Base-by-base conservation (phyloP, 805 yeast genomes). In the Diddensiella santjacobensis region DNA sequence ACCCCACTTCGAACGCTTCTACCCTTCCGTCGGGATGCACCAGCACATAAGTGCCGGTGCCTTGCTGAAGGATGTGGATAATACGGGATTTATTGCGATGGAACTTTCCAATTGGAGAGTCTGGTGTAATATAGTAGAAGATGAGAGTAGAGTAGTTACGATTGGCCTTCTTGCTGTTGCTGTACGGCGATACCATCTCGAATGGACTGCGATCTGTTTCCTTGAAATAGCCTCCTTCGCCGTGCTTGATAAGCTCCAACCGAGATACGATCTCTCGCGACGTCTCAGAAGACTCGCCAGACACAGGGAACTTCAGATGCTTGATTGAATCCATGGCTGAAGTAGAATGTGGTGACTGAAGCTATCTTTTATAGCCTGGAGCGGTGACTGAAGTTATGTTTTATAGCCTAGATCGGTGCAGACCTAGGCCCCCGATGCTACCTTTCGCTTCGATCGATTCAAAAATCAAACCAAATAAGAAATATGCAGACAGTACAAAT, bases 191-290 rank as follows among this genome's bases (percentile, higher is more conserved):
- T 13, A 63, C 66, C 71, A 75, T 67, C 2, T 52, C 43, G 42
- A 69, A 71, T 2, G 75, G 74, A 5, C 80, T 71, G 49, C 80
- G 69, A 54, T 78, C 81, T 0, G 83, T 79, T 53, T 79, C 81
- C 43, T 68, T 75, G 58, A 72, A 79, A 56, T 72, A 79, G 0
- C 83, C 83, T 42, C 82, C 83, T 60, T 78, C 83, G 45, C 68
- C 72, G 58, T 79, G 83, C 33, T 24, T 24, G 17, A 43, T 33
- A n/a, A 50, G 47, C 22, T 31, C 41, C 15, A 50, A 36, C 4
- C 35, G 20, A 6, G 23, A 8, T 15, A 40, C 19, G n/a, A 40
- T 13, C 33, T 22, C 17, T 10, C 13, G 4, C 4, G 31, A 6
- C 4, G 17, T 18, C 8, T 23, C 33, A n/a, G 23, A 19, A 11